A percentile compares a stretch with the other conserved stretches of the same genome.
Conservation (phyloP, 352 stramenopile species). For the Globisporangium uncinulatum region DNA sequence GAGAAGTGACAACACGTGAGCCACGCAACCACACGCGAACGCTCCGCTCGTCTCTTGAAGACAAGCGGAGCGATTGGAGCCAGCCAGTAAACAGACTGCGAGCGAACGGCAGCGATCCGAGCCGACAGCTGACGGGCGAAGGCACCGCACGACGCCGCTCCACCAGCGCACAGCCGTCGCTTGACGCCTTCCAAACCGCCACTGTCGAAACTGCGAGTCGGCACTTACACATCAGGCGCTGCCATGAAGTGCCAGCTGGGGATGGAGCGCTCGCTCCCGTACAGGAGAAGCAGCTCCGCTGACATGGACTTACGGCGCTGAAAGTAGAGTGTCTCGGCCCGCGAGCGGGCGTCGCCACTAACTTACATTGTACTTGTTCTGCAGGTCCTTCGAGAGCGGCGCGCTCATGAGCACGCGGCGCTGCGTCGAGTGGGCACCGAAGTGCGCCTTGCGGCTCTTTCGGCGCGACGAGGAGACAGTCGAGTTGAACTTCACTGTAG, state of each 20-base stretch:
- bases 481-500: constrained; percentile 92
- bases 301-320: constrained; percentile 88
- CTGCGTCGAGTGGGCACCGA: constrained; percentile 95
- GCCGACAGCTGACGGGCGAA: not conserved
- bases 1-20: not conserved
- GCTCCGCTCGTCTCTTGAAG: not conserved
- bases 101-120: not conserved
- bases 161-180: not conserved
- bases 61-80: not conserved
- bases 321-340: constrained; percentile 63
- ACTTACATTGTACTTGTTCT: constrained; percentile 99
- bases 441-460: constrained; percentile 99
- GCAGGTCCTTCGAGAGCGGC: constrained; percentile 98
- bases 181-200: not conserved
- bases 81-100: not conserved
- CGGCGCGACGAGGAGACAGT: constrained; percentile 94
- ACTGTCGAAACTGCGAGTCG: constrained; percentile 10
- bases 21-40: not conserved
- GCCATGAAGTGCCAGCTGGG: constrained; percentile 85
- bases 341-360: constrained; percentile 34
- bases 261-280: constrained; percentile 1
- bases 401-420: constrained; percentile 97
- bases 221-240: constrained; percentile 84
- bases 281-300: constrained; percentile 17
- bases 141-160: not conserved